Evolutionary conservation across 1,284 basidiomycete species (phyloP).

Genomic region (Pyrrhoderma lamaoense): DNA sequence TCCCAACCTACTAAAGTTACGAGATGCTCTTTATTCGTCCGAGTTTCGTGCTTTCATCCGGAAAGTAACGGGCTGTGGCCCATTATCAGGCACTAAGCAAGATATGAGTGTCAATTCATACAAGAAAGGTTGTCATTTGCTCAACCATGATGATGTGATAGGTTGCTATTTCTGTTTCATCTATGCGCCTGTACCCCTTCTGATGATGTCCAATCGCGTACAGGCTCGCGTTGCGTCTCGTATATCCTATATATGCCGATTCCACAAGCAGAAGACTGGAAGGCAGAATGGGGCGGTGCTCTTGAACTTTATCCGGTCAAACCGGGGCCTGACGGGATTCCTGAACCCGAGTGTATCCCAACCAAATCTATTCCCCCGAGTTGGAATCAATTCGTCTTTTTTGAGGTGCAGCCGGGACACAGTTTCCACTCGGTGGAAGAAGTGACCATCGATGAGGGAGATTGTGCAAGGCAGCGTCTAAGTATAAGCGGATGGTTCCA

Average conservation of each 20-base stretch:
- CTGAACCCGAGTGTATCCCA: conserved; percentile 59
- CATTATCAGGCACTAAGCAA: conserved; percentile 87
- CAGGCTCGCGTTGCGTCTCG: conserved; percentile 84
- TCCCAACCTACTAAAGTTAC: conserved; percentile 72
- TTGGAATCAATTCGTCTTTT: conserved; percentile 98
- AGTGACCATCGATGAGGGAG: conserved; percentile 72
- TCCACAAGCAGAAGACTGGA: conserved; percentile 62
- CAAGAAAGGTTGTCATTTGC: conserved; percentile 84
- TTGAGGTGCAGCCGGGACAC: conserved; percentile 82
- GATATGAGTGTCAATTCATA: conserved; percentile 97
- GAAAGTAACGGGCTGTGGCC: conserved; percentile 88
- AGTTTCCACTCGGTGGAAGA: conserved; percentile 98
- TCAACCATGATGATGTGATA: conserved; percentile 98
- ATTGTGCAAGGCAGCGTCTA: conserved; percentile 66
- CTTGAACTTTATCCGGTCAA: conserved; percentile 87
- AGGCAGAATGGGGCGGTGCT: conserved; percentile 86
- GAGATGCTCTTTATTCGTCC: conserved; percentile 88
- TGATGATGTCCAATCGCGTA: not conserved
- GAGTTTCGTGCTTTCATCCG: conserved; percentile 83
- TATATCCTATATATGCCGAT: conserved; percentile 98
- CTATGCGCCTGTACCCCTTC: not conserved
- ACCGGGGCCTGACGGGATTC: conserved; percentile 38
- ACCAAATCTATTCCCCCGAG: conserved; percentile 65
- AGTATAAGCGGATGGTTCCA: conserved; percentile 99
- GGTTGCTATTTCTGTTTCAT: conserved; percentile 3